A percentile compares a stretch with the other conserved stretches of the same genome.
phyloP scores from a whole-genome alignment of 225 moss, liverwort and hornwort genomes.

The Bryum argenteum region DNA sequence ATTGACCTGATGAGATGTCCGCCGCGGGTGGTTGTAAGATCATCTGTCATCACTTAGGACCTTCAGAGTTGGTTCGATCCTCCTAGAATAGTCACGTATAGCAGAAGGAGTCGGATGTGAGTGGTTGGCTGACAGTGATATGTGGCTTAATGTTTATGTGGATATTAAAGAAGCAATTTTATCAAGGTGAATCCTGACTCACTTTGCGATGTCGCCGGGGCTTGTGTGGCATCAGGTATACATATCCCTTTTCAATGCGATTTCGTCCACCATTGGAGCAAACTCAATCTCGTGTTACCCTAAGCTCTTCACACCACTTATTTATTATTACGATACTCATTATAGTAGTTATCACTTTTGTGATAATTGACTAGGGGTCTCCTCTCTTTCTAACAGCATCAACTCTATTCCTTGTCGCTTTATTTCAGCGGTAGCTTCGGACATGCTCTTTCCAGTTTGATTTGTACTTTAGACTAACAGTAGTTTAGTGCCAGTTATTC shows the following conservation, averaged over 20 bases:
- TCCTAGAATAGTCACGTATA: conserved; percentile 28
- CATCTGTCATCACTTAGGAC: conserved; percentile 22
- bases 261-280: conserved; percentile 52
- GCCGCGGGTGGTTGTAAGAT: conserved; percentile 17
- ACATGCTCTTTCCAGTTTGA: neutral
- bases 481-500: neutral
- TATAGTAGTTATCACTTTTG: conserved; percentile 22
- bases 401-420: conserved; percentile 1
- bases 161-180: conserved; percentile 58
- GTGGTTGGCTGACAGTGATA: conserved; percentile 54
- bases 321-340: conserved; percentile 23
- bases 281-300: conserved; percentile 32
- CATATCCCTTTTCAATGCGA: conserved; percentile 51
- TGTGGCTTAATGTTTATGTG: conserved; percentile 65
- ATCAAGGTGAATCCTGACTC: conserved; percentile 63
- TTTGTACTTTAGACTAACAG: neutral
- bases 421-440: conserved; percentile 12
- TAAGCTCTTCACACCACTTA: conserved; percentile 23
- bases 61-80: conserved; percentile 18
- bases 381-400: conserved; percentile 7
- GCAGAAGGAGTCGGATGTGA: conserved; percentile 34
- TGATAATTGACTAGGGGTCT: conserved; percentile 18
- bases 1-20: conserved; percentile 22
- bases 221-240: conserved; percentile 65
- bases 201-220: conserved; percentile 62